Conservation (phyloP, 768 basidiomycete species). For the Mycena sanguinolenta region DNA sequence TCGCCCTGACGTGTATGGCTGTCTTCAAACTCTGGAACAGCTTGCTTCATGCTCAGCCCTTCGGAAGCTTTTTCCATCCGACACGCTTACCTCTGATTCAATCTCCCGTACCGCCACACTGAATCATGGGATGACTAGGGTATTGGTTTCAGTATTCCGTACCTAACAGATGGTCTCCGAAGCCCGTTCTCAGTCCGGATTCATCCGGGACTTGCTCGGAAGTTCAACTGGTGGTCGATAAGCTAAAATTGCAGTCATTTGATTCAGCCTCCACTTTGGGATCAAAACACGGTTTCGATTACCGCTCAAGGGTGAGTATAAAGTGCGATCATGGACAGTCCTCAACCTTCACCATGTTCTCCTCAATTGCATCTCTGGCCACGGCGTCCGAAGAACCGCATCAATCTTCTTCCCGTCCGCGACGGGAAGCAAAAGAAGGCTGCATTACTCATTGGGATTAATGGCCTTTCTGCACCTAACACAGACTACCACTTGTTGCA, state of each 20-base stretch:
- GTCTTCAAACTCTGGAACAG: too few species aligned
- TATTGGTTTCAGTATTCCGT: neutral
- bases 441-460: conserved; percentile 37
- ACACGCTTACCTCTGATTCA: too few species aligned
- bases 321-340: neutral
- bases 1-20: too few species aligned
- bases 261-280: neutral
- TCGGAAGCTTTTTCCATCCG: too few species aligned
- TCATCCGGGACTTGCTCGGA: neutral
- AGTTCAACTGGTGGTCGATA: neutral
- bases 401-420: conserved; percentile 13
- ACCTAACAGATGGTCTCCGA: conserved; percentile 13
- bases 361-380: neutral
- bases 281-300: conserved; percentile 9
- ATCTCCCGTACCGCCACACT: neutral
- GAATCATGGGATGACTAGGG: neutral
- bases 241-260: neutral
- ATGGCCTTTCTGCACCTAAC: conserved; percentile 9
- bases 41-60: too few species aligned
- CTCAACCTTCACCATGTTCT: neutral
- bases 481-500: conserved; percentile 4
- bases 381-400: neutral
- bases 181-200: too few species aligned
- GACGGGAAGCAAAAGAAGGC: conserved; percentile 22
- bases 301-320: conserved; percentile 1